A percentile compares a stretch with the other conserved stretches of the same genome.
Conservation (phyloP, 805 yeast species). For the Kodamaea nitidulidarum region DNA sequence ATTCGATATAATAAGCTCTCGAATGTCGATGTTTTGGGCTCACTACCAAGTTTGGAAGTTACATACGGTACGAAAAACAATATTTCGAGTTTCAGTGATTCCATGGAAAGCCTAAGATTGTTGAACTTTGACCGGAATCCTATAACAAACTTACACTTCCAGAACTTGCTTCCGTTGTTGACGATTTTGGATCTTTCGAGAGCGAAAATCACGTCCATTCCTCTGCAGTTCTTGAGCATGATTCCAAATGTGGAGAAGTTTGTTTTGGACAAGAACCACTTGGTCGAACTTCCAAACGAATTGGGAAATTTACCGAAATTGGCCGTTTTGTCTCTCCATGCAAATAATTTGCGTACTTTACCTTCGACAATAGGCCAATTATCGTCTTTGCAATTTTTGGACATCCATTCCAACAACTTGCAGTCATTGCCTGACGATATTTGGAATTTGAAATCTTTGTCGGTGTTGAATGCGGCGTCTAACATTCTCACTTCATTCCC, state of each 20-base stretch:
- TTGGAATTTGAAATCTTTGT: slow-evolving; percentile 58
- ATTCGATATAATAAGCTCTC: slow-evolving; percentile 63
- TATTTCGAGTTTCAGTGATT: slow-evolving; percentile 64
- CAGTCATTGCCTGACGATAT: slow-evolving; percentile 63
- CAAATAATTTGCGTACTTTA: slow-evolving; percentile 67
- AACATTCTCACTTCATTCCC: slow-evolving; percentile 63
- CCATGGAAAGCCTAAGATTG: slow-evolving; percentile 58
- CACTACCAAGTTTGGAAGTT: slow-evolving; percentile 62
- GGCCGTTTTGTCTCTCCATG: slow-evolving; percentile 62
- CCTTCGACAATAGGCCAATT: slow-evolving; percentile 66
- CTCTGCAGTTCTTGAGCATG: slow-evolving; percentile 56
- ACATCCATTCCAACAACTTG: slow-evolving; percentile 80
- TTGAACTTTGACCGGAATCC: slow-evolving; percentile 82
- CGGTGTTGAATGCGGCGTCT: slow-evolving; percentile 65
- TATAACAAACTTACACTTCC: slow-evolving; percentile 60
- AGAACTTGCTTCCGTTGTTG: slow-evolving; percentile 52
- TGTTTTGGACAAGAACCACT: slow-evolving; percentile 74
- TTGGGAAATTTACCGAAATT: slow-evolving; percentile 57
- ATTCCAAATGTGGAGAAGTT: slow-evolving; percentile 68
- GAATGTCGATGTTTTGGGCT: slow-evolving; percentile 53
- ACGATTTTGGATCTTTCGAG: slow-evolving; percentile 73
- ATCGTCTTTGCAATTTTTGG: slow-evolving; percentile 58
- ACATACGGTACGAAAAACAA: slow-evolving; percentile 70
- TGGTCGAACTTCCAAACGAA: slow-evolving; percentile 70
- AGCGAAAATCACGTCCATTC: slow-evolving; percentile 76